Evolutionary conservation across 768 basidiomycete species (phyloP).

Genomic region (Naematelia aurantialba): DNA sequence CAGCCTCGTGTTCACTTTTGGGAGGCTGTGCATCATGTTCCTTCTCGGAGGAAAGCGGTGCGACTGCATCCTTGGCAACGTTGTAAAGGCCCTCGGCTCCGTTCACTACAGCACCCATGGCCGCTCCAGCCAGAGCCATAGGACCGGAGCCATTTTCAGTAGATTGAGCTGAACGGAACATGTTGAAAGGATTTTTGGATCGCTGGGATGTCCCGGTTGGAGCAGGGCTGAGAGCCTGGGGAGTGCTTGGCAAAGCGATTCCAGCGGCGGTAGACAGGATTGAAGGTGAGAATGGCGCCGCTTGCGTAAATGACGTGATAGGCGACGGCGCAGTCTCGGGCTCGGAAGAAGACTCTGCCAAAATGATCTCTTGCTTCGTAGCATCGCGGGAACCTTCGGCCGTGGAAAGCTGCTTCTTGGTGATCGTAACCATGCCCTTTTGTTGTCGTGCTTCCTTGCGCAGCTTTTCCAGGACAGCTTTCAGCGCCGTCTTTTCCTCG

Average conservation of each 20-base stretch:
- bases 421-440: constrained; percentile 89
- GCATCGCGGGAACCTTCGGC: constrained; percentile 74
- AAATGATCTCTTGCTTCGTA: constrained; percentile 67
- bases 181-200: constrained; percentile 90
- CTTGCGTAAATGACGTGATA: background rate
- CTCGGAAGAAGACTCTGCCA: constrained; percentile 53
- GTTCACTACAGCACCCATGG: constrained; percentile 25
- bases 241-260: constrained; percentile 70
- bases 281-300: constrained; percentile 26
- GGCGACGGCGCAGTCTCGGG: background rate
- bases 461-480: constrained; percentile 72
- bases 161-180: constrained; percentile 53
- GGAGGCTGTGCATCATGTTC: background rate
- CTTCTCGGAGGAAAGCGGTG: background rate
- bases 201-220: constrained; percentile 56
- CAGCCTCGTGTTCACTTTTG: background rate
- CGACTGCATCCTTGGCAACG: constrained; percentile 30
- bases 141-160: constrained; percentile 1
- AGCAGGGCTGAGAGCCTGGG: constrained; percentile 59
- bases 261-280: constrained; percentile 58
- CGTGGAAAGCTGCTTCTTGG: constrained; percentile 83
- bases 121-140: constrained; percentile 21
- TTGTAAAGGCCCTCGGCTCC: constrained; percentile 32
- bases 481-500: constrained; percentile 64
- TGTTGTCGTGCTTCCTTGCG: constrained; percentile 93